These are phyloP conservation scores for Paraconiothyrium sp. DNA, from an alignment of 2,329 filamentous ascomycete species.

Conservation along the genomic window DNA sequence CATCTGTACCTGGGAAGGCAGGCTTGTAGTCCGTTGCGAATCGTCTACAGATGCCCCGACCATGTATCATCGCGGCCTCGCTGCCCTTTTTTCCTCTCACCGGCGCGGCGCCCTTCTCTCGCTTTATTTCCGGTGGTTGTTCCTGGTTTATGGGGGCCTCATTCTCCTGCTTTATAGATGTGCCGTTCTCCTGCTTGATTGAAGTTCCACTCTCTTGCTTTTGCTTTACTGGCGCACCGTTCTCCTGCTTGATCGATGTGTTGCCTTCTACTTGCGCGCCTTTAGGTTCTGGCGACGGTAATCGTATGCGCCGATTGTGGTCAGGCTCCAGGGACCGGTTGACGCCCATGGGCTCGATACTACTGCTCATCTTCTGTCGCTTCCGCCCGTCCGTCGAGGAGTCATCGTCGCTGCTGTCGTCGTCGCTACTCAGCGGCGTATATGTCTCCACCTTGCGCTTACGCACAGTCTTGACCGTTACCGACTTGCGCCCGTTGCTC, in stretches of 20 bases:
- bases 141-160: not conserved
- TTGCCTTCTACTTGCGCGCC: constrained; percentile 13
- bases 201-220: not conserved
- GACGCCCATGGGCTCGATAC: constrained; percentile 47
- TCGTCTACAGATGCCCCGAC: constrained; percentile 53
- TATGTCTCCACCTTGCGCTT: constrained; percentile 47
- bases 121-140: not conserved
- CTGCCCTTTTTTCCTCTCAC: constrained; percentile 19
- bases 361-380: constrained; percentile 48
- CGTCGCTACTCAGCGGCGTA: constrained; percentile 47
- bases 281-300: constrained; percentile 32
- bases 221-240: not conserved
- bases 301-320: constrained; percentile 42
- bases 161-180: not conserved
- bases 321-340: constrained; percentile 50
- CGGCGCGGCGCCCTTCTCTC: constrained; percentile 17
- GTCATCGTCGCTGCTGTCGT: constrained; percentile 41
- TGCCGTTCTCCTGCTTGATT: not conserved
- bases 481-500: constrained; percentile 34
- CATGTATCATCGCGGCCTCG: constrained; percentile 49
- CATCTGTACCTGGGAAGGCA: constrained; percentile 56
- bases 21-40: constrained; percentile 60
- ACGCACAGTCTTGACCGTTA: constrained; percentile 39
- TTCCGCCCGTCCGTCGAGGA: constrained; percentile 40
- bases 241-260: constrained; percentile 7